Evolutionary conservation across 306 rosid species (phyloP), one percentile per base, ranked within the genome.

Genomic region (Begonia fuchsioides): DNA sequence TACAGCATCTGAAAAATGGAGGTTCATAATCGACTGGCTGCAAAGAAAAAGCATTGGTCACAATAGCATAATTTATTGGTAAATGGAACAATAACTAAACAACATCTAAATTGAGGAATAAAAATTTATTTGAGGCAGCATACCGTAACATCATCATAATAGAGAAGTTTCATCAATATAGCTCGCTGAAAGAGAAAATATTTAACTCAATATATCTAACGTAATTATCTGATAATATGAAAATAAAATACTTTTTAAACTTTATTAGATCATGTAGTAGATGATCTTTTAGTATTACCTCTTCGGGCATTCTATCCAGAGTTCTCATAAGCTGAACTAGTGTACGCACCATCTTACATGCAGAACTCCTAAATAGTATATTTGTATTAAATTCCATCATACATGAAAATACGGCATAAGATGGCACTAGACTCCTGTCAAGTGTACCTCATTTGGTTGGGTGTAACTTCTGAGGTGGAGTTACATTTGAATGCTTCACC

Each of bases 261-360:
- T n/a, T 52, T 17, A 40, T 12, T 45, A 11, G 44, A 49, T 56
- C 59, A 56, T 14, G n/a, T 13, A 57, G 17, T 15, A 49, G 44
- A 39, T 52, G 59, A 50, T 32, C 8, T 47, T 38, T 56, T 49
- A 54, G 38, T 19, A 51, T 71, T 70, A 90, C 95, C 78, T 85
- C 98, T 53, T 85, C 92, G 17, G 98, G 98, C 95, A 85, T 90
- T 64, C 55, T 84, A 72, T 90, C 96, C 66, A 88, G 74, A 76
- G 97, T 90, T 78, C 97, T 81, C 97, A 84, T 79, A 58, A 81
- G 66, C 71, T 90, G 97, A 74, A 90, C 94, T 32, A 90, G 72
- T 17, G 97, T 90, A 53, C 94, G 83, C 38, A 90, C 85, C 97
- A 90, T 90, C 68, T 90, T 84, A 69, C 97, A 90, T 18, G 95